A percentile compares a stretch with the other conserved stretches of the same genome.
Conservation (phyloP, 768 basidiomycete species). For the Pisolithus tinctorius region DNA sequence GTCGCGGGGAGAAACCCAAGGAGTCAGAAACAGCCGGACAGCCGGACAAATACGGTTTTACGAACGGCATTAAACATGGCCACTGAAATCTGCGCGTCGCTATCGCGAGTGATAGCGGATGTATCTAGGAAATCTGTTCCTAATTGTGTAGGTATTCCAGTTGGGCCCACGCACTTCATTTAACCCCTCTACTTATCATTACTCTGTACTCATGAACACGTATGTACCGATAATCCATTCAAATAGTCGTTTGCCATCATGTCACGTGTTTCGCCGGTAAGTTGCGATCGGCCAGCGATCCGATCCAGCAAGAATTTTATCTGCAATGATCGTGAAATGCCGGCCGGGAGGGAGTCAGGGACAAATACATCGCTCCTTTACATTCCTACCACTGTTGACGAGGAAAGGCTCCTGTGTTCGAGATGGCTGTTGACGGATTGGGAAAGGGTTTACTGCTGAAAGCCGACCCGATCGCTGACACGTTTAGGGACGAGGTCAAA, state of each 20-base stretch:
- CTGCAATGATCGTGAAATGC: background rate
- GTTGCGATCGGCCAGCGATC: constrained; percentile 1
- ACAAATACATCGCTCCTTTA: background rate
- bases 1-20: too few relatives aligned
- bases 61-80: constrained; percentile 19
- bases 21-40: background rate
- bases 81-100: constrained; percentile 2
- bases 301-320: background rate
- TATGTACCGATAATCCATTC: too few relatives aligned
- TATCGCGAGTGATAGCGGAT: background rate
- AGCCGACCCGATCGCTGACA: constrained; percentile 65
- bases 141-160: too few relatives aligned
- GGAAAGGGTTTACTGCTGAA: constrained; percentile 76
- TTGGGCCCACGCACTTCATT: too few relatives aligned
- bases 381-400: background rate
- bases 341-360: background rate
- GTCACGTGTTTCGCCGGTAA: background rate
- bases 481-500: constrained; percentile 68
- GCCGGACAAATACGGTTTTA: background rate
- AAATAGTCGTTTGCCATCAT: background rate
- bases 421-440: constrained; percentile 24
- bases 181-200: too few relatives aligned
- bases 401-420: background rate
- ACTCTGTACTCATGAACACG: too few relatives aligned
- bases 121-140: background rate